Evolutionary conservation across 2,329 filamentous ascomycete species (phyloP).

Genomic region (Colletotrichum tanaceti): DNA sequence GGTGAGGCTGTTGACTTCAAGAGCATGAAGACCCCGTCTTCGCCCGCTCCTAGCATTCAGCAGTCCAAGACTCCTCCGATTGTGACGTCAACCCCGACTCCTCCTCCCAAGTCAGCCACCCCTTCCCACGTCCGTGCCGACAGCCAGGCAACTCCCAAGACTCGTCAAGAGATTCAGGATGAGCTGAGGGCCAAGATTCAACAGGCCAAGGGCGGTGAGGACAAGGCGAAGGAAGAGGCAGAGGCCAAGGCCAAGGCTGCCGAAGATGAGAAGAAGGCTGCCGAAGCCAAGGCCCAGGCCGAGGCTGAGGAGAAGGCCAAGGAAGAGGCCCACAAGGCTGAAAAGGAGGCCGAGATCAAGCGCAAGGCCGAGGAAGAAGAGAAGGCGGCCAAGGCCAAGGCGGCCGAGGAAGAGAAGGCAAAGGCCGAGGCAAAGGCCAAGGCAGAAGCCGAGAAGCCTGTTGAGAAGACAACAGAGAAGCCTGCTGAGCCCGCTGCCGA

Average conservation of each 20-base stretch:
- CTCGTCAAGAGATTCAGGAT: constrained; percentile 82
- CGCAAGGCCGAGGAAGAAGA: constrained; percentile 45
- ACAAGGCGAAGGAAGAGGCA: constrained; percentile 51
- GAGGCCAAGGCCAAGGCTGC: constrained; percentile 53
- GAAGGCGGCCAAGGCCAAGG: constrained; percentile 50
- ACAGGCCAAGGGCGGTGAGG: constrained; percentile 60
- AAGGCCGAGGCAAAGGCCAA: constrained; percentile 47
- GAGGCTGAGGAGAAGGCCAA: constrained; percentile 22
- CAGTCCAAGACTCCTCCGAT: constrained; percentile 74
- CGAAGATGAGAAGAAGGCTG: constrained; percentile 50
- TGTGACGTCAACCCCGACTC: constrained; percentile 80
- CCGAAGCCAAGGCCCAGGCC: constrained; percentile 45
- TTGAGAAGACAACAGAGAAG: constrained; percentile 40
- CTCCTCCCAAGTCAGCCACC: constrained; percentile 80
- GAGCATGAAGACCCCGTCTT: constrained; percentile 67
- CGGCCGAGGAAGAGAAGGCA: constrained; percentile 48
- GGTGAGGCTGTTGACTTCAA: constrained; percentile 79
- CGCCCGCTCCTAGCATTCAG: constrained; percentile 66
- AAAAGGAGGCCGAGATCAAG: constrained; percentile 55
- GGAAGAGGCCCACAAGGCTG: constrained; percentile 40
- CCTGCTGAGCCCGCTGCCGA: constrained; percentile 53
- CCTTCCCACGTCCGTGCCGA: constrained; percentile 78
- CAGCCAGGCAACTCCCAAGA: constrained; percentile 75
- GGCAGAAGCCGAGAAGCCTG: constrained; percentile 45
- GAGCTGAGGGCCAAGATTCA: constrained; percentile 86